A percentile compares a stretch with the other conserved stretches of the same genome.
phyloP scores from a whole-genome alignment of 345 rosid genomes.

The Hirschfeldia incana region DNA sequence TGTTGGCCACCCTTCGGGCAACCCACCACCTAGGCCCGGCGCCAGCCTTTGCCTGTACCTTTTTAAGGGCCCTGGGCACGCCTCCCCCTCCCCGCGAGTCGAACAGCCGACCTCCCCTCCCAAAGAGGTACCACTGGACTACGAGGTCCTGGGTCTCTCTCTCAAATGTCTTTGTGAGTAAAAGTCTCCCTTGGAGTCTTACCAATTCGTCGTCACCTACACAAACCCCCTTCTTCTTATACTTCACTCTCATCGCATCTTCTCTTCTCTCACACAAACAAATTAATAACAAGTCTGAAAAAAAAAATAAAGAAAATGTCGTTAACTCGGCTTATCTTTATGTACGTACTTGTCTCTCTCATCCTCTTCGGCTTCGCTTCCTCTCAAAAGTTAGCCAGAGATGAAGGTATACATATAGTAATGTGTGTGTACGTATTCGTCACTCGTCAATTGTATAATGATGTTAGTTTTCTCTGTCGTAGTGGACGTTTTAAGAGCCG shows the following conservation, averaged over 20 bases:
- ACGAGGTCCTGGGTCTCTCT: no score
- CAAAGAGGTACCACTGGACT: no score
- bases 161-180: neutral
- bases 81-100: no score
- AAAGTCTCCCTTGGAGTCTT: neutral
- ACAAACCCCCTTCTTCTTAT: neutral
- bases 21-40: no score
- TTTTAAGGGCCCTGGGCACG: no score
- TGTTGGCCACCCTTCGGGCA: no score
- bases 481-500: slow-evolving; percentile 49
- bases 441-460: neutral
- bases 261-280: neutral
- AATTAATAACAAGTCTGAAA: neutral
- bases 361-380: slow-evolving; percentile 20
- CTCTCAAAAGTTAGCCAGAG: slow-evolving; percentile 34
- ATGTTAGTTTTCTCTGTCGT: neutral
- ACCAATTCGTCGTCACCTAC: neutral
- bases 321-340: slow-evolving; percentile 10
- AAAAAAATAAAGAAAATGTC: slow-evolving; percentile 6
- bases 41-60: no score
- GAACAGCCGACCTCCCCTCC: no score
- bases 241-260: slow-evolving; percentile 14
- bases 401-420: slow-evolving; percentile 38
- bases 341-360: slow-evolving; percentile 20
- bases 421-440: neutral